phyloP scores from a whole-genome alignment of 2,329 filamentous ascomycete genomes.

The Pyrenochaeta sp. region DNA sequence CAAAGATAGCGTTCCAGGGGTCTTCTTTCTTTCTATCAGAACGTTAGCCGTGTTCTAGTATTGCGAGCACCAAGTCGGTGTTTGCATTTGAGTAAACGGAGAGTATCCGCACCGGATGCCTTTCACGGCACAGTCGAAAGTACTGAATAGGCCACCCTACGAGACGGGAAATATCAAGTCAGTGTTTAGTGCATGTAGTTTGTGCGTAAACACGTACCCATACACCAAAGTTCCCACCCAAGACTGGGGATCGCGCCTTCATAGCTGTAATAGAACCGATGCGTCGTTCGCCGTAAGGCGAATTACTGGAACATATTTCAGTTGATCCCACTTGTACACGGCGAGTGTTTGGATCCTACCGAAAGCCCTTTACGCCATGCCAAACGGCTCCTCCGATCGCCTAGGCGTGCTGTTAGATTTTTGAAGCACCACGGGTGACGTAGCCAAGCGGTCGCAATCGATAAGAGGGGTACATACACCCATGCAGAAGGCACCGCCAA shows the following conservation, averaged over 20 bases:
- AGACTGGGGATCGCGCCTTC: constrained; percentile 93
- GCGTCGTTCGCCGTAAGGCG: constrained; percentile 83
- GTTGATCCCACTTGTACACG: background rate
- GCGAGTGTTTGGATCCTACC: constrained; percentile 59
- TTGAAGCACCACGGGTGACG: constrained; percentile 11
- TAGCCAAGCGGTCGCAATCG: constrained; percentile 2
- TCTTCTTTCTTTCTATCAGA: constrained; percentile 80
- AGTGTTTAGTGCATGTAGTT: too few relatives aligned
- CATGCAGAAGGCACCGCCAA: constrained; percentile 96
- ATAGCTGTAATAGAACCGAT: constrained; percentile 94
- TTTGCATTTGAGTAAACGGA: background rate
- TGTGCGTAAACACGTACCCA: constrained; percentile 60
- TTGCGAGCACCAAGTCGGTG: background rate
- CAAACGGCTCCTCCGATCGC: constrained; percentile 68
- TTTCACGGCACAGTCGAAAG: constrained; percentile 96
- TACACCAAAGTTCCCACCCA: constrained; percentile 96
- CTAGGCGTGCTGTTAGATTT: constrained; percentile 18
- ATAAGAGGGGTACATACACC: constrained; percentile 69
- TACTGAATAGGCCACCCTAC: constrained; percentile 84
- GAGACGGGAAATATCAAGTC: too few relatives aligned
- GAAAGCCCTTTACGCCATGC: constrained; percentile 87
- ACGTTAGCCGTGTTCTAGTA: background rate
- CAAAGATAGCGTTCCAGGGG: constrained; percentile 97
- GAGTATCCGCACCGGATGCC: constrained; percentile 63
- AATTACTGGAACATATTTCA: constrained; percentile 28